These are phyloP conservation scores for Parathielavia hyrcaniae DNA, from an alignment of 495 filamentous ascomycete species.

Conservation along the genomic window DNA sequence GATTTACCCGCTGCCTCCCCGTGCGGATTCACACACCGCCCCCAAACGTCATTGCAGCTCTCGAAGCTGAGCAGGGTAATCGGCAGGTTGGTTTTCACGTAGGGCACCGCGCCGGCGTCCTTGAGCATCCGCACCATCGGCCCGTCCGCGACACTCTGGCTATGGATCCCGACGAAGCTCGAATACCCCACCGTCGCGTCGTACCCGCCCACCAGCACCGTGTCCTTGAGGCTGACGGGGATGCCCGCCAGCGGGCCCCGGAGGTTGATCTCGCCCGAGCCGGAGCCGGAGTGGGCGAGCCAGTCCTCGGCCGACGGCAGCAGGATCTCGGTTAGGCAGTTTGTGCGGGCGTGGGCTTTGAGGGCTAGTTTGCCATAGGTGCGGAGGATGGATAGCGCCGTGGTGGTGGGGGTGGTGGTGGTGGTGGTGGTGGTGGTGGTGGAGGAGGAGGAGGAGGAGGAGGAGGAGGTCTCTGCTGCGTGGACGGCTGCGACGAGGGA, in stretches of 20 bases:
- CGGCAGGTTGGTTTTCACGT: slow-evolving; percentile 93
- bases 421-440: no score
- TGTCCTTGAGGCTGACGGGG: slow-evolving; percentile 84
- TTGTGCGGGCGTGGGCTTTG: slow-evolving; percentile 78
- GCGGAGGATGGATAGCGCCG: slow-evolving; percentile 67
- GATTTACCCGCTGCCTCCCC: no score
- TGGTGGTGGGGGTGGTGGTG: no score
- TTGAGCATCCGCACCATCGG: slow-evolving; percentile 71
- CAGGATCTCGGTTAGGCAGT: slow-evolving; percentile 87
- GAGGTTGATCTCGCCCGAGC: slow-evolving; percentile 53
- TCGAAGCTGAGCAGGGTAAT: slow-evolving; percentile 90
- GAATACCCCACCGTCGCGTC: slow-evolving; percentile 83
- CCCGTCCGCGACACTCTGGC: slow-evolving; percentile 61
- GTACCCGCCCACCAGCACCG: slow-evolving; percentile 76
- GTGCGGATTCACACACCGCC: slow-evolving; percentile 76
- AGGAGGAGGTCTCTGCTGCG: no score
- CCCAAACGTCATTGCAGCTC: slow-evolving; percentile 85
- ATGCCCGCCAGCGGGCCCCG: slow-evolving; percentile 84
- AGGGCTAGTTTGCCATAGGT: slow-evolving; percentile 89
- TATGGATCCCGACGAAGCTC: slow-evolving; percentile 53
- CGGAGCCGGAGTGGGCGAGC: no score
- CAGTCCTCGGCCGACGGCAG: not conserved
- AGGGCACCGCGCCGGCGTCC: slow-evolving; percentile 91
- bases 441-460: no score
- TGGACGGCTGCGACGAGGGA: slow-evolving; percentile 75